These are phyloP conservation scores for Nigrograna mackinnonii DNA, from an alignment of 2,329 filamentous ascomycete genomes.

Conservation along the genomic window DNA sequence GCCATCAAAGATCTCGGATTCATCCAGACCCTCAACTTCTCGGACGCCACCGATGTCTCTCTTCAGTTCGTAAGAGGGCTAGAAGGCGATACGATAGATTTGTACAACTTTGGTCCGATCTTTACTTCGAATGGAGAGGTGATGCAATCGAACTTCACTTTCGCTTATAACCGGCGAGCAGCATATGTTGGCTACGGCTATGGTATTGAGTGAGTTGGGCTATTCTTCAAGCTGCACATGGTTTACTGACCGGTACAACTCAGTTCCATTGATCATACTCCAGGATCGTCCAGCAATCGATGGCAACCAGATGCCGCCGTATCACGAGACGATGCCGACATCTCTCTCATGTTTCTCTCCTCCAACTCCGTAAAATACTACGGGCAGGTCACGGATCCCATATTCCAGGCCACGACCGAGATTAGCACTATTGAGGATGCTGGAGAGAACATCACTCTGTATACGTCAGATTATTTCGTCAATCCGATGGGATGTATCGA, in stretches of 20 bases:
- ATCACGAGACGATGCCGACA: constrained; percentile 7
- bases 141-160: constrained; percentile 8
- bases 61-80: constrained; percentile 1
- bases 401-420: constrained; percentile 4
- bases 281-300: constrained; percentile 1
- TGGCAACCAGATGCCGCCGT: constrained; percentile 7
- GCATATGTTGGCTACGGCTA: constrained; percentile 7
- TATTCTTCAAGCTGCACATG: background rate
- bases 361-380: constrained; percentile 9
- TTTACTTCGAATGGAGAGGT: too few species aligned
- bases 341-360: constrained; percentile 9
- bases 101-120: constrained; percentile 4
- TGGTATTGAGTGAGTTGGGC: constrained; percentile 1
- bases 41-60: constrained; percentile 2
- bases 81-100: constrained; percentile 2
- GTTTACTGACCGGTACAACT: background rate
- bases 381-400: constrained; percentile 8
- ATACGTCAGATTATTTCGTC: constrained; percentile 7
- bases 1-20: constrained; percentile 9
- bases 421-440: constrained; percentile 1
- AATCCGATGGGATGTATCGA: constrained; percentile 9
- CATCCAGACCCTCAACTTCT: constrained; percentile 4
- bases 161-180: constrained; percentile 4
- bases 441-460: constrained; percentile 7
- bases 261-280: background rate